Base-by-base conservation (phyloP, 2,329 filamentous ascomycete species). In the Xylariaceae sp. region DNA sequence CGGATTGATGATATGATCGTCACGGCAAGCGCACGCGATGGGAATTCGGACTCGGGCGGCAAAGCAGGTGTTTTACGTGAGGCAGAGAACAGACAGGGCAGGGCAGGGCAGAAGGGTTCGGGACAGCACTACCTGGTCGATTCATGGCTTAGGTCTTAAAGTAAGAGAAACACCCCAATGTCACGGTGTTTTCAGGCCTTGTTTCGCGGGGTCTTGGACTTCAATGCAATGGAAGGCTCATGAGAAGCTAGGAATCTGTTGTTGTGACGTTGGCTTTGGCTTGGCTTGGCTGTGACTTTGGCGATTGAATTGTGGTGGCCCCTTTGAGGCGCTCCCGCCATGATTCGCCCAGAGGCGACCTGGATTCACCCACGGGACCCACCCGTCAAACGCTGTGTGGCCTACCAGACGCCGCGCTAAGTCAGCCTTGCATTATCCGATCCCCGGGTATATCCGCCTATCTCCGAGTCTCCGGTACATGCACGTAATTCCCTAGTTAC, bases 121-220 rank as follows among this genome's bases (percentile, higher is more conserved):
- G 64, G 61, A 58, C 58, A 68, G 68, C 61, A 70, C 73, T 84
- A 84, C 82, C 82, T 83, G 80, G 78, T 77, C 82, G 78, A 73
- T 84, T 84, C 82, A 84, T 84, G 71, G 73, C 78, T 73, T 70
- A 47, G 53, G 56, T 62, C 57, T 60, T 59, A 60, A 18, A 44
- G 39, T 9, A 49, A 52, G 51, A 13, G 55, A 64, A 57, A 60
- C 42, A 44, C 56, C 59, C 34, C 53, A 51, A 37, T 51, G 45
- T 50, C 53, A 39, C 54, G 49, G 15, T 17, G 51, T 13, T 59
- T 54, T 44, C 47, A 23, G 52, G 13, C 35, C 23, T 63, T 45
- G 57, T 55, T 54, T 58, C 51, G 60, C 56, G n/a, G 57, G 56
- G 35, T 23, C 42, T 9, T 39, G 45, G 15, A 53, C 44, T 51